Base-by-base conservation (phyloP, 129 eudicot genomes). In the Kitagawia praeruptora region DNA sequence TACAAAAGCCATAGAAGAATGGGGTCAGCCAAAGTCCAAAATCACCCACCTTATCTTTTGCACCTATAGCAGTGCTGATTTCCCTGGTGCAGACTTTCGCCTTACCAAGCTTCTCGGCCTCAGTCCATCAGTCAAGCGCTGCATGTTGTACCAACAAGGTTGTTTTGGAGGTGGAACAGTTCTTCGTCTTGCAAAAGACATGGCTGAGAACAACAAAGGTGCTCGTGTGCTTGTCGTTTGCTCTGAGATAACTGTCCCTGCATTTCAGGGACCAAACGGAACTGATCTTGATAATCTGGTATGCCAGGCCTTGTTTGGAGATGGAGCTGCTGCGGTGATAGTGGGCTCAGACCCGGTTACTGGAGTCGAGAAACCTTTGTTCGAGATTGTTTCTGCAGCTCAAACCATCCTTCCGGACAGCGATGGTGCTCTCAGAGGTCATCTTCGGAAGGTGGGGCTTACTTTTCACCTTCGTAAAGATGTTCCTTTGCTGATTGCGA, bases 291-390 rank as follows among this genome's bases (percentile, higher is more conserved):
- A 88, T 12, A 89, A 88, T 2, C 83, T 92, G 0, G 88, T 92
- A 0, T 89, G 94, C 3, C 97, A 89, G 56, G 93, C 93, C 19
- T 81, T 91, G 61, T 91, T 91, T 21, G 92, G 91, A 0, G 91
- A 88, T 40, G 91, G 89, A 13, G 90, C 88, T 0, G 87, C 81
- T 0, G 92, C 92, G 0, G 67, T 89, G 11, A 86, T 89, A 8
- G 74, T 89, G 4, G 93, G 90, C 6, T 80, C 87, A 0, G 93
- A 89, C 72, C 90, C 88, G 3, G 39, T 84, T 1, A 69, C 69
- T 13, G 85, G 74, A 3, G 73, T 84, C 2, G 88, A 89, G 80
- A 81, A 85, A 25, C 88, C 92, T 0, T 79, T 89, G 25, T 89
- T 89, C 53, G 84, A 89, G 85, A 28, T 86, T 0, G 85, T 82